phyloP scores from a whole-genome alignment of 208 protist genomes.

The Endotrypanum monterogeii region DNA sequence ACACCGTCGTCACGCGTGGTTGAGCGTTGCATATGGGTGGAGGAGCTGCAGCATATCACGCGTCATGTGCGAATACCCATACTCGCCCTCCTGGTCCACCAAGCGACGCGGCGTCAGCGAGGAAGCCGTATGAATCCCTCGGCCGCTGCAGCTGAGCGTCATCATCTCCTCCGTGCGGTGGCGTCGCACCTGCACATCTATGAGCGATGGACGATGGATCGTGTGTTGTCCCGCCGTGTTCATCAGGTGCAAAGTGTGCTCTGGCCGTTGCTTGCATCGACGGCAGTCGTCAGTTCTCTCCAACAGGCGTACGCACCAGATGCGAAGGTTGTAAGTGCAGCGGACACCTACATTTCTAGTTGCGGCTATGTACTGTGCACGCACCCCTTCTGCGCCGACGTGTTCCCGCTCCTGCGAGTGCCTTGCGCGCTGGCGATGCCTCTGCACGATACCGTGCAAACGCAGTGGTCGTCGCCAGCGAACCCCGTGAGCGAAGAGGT shows the following conservation, averaged over 20 bases:
- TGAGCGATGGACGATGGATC: constrained; percentile 35
- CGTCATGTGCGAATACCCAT: constrained; percentile 44
- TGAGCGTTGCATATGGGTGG: constrained; percentile 31
- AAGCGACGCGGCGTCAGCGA: constrained; percentile 17
- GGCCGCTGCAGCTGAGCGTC: constrained; percentile 9
- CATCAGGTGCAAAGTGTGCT: constrained; percentile 21
- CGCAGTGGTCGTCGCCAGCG: constrained; percentile 6
- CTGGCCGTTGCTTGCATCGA: constrained; percentile 26
- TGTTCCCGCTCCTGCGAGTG: constrained; percentile 40
- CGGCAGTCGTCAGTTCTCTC: constrained; percentile 30
- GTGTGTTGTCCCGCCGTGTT: constrained; percentile 23
- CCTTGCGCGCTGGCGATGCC: constrained; percentile 1
- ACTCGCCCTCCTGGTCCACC: constrained; percentile 39
- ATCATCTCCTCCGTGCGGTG: constrained; percentile 27
- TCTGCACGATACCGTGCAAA: constrained; percentile 13
- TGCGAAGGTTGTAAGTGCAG: constrained; percentile 43
- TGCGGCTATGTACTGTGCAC: constrained; percentile 76
- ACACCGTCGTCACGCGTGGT: background rate
- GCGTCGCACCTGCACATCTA: constrained; percentile 42
- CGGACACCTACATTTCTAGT: constrained; percentile 63
- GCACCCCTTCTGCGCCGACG: constrained; percentile 43
- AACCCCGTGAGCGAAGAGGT: background rate
- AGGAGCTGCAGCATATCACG: constrained; percentile 49
- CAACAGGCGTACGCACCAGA: constrained; percentile 28
- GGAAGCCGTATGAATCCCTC: constrained; percentile 1